Evolutionary conservation across 768 basidiomycete species (phyloP), one percentile per base, ranked within the genome.

Genomic region (Boletus pseudopeckii): DNA sequence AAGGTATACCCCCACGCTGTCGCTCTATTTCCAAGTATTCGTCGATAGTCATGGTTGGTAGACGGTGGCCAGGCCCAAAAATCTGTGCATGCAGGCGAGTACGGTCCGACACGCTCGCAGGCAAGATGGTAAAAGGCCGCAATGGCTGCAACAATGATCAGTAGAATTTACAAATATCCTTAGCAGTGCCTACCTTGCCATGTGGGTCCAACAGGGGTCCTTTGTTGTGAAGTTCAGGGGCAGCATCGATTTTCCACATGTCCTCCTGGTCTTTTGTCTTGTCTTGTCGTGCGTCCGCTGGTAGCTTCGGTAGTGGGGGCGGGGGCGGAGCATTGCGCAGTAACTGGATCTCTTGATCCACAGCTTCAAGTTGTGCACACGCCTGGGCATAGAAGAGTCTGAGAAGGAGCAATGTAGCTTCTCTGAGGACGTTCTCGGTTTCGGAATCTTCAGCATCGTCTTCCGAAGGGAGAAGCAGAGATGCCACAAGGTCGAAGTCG

Each of bases 21-120:
- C 77, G 76, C 65, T 99, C 96, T 52, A 92, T 83, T 65, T 90
- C 83, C 32, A 99, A 79, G 65, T 95, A 98, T 70, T 98, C 90
- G 62, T 98, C 96, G 53, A 98, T 82, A 1, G 90, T 81, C 97
- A 99, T 98, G 0, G 92, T 94, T 5, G 97, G 97, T 32, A 98
- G 74, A 40, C 86, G 82, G 64, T 97, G 84, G 11, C 81, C 82
- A 14, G 91, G 82, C 15, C 85, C 81, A 72, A 98, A 98, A 4
- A 98, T 94, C 63, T 90, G 83, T 2, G 80, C 72, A 65, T 86
- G 86, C 7, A 97, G 65, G 24, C 84, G 80, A 39, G 85, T 77
- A 53, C 95, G 84, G 60, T 95, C 80, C 18, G 77, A 68, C 40
- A 78, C 72, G 32, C 80, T 78, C 3, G 88, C 81, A 0, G 95